Percentiles rank a stretch among this genome's conserved stretches.
phyloP scores from a whole-genome alignment of 1,284 basidiomycete species.

The Taiwanofungus camphoratus region DNA sequence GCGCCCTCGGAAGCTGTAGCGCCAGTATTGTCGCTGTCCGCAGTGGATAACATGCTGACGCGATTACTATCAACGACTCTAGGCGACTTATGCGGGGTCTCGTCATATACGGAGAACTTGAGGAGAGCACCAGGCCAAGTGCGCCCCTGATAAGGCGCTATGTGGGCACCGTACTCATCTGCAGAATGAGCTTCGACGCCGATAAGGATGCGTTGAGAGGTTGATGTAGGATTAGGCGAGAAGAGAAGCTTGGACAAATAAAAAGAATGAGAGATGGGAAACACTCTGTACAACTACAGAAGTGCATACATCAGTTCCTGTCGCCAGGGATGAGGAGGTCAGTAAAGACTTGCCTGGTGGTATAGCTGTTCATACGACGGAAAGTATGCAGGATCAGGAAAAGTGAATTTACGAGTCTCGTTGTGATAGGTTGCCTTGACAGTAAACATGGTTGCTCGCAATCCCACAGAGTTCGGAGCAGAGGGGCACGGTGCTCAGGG shows the following conservation, averaged over 20 bases:
- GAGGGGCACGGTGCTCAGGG: constrained; percentile 12
- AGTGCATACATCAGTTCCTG: constrained; percentile 13
- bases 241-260: constrained; percentile 64
- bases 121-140: constrained; percentile 52
- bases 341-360: constrained; percentile 35
- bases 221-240: constrained; percentile 43
- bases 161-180: constrained; percentile 49
- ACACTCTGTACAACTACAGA: constrained; percentile 59
- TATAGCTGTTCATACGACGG: constrained; percentile 38
- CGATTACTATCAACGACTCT: constrained; percentile 10
- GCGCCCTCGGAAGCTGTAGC: constrained; percentile 11
- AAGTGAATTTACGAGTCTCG: constrained; percentile 45
- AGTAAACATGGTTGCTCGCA: constrained; percentile 40
- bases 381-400: constrained; percentile 33
- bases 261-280: constrained; percentile 52
- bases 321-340: constrained; percentile 6
- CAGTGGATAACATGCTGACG: constrained; percentile 4
- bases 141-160: constrained; percentile 43
- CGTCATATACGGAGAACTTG: constrained; percentile 57
- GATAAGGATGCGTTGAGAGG: constrained; percentile 47
- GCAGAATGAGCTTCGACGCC: constrained; percentile 51
- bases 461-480: constrained; percentile 14
- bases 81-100: constrained; percentile 36
- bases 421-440: constrained; percentile 48
- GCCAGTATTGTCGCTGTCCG: constrained; percentile 10